Conservation (phyloP, 1,139 yeast genomes). For the Magnusiomyces suaveolens region DNA sequence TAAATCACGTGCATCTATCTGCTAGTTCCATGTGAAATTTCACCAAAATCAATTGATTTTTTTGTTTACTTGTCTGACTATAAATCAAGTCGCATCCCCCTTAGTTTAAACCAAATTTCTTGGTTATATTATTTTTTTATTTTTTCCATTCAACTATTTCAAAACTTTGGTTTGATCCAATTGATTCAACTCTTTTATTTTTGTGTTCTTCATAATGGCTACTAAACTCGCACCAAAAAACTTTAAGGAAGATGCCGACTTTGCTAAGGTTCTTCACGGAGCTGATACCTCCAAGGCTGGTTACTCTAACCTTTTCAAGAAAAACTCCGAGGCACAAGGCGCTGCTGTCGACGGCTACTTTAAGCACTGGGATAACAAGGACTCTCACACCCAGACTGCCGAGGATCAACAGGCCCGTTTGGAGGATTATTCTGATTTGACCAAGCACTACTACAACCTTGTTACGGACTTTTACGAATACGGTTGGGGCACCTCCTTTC, state of each 20-base stretch:
- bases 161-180: not conserved
- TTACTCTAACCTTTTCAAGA: conserved; percentile 62
- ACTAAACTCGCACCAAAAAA: conserved; percentile 34
- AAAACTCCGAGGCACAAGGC: conserved; percentile 68
- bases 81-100: too few species aligned
- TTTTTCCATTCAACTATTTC: not conserved
- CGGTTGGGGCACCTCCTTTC: conserved; percentile 99
- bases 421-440: conserved; percentile 76
- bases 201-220: conserved; percentile 21
- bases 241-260: conserved; percentile 39
- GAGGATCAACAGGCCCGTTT: conserved; percentile 59
- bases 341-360: conserved; percentile 85
- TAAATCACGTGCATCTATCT: too few species aligned
- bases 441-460: conserved; percentile 92
- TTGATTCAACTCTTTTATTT: not conserved
- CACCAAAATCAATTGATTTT: too few species aligned
- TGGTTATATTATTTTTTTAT: not conserved
- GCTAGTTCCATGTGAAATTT: too few species aligned
- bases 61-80: too few species aligned
- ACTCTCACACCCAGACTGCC: conserved; percentile 53
- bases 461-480: conserved; percentile 96
- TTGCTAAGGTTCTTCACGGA: conserved; percentile 84
- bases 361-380: conserved; percentile 78
- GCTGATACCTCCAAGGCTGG: conserved; percentile 58
- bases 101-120: too few species aligned